Evolutionary conservation across 164 flowering plant genomes (phyloP).

Genomic region (Tetrastigma voinierianum): DNA sequence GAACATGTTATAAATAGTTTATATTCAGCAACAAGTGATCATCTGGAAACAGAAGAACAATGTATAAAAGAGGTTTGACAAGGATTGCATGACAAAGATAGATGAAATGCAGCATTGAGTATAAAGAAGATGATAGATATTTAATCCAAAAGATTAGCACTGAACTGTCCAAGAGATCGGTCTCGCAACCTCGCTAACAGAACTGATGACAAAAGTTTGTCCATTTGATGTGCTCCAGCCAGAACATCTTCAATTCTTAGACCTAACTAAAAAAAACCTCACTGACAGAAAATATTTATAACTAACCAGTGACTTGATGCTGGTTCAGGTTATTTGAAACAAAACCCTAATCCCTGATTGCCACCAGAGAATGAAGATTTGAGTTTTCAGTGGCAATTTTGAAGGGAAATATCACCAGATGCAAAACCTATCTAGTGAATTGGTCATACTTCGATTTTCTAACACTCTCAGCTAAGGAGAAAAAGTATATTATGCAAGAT

Average conservation of each 20-base stretch:
- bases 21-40: slow-evolving; percentile 3
- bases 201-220: slow-evolving; percentile 46
- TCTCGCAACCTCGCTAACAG: slow-evolving; percentile 48
- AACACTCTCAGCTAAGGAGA: slow-evolving; percentile 22
- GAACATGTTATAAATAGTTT: not conserved
- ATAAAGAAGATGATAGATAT: not conserved
- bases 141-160: slow-evolving; percentile 30
- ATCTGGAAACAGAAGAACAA: not conserved
- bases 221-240: slow-evolving; percentile 31
- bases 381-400: slow-evolving; percentile 23
- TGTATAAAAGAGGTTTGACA: not conserved
- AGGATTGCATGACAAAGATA: not conserved
- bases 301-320: slow-evolving; percentile 32
- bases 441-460: slow-evolving; percentile 18
- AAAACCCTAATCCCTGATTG: slow-evolving; percentile 18
- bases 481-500: slow-evolving; percentile 36
- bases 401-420: slow-evolving; percentile 25
- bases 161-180: slow-evolving; percentile 52
- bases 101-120: slow-evolving; percentile 1
- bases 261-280: slow-evolving; percentile 40
- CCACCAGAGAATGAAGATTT: slow-evolving; percentile 19
- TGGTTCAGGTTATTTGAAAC: slow-evolving; percentile 14
- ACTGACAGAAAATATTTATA: slow-evolving; percentile 35
- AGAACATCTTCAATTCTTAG: slow-evolving; percentile 42
- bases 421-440: slow-evolving; percentile 22